Evolutionary conservation across 1,139 yeast genomes (phyloP).

Genomic region (Pichia cactophila): DNA sequence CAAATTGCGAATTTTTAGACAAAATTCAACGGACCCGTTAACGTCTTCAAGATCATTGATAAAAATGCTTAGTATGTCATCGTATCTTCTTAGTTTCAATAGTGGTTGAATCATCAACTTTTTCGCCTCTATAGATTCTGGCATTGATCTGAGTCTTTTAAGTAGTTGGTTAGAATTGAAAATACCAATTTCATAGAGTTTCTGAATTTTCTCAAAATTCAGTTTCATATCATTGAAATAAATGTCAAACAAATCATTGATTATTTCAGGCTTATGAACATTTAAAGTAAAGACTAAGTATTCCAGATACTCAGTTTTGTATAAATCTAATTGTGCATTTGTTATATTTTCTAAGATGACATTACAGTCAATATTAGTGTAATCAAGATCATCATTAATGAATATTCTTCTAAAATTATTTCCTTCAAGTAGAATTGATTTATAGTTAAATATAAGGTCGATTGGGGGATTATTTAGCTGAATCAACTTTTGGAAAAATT

Average conservation of each 20-base stretch:
- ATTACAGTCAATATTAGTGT: slow-evolving; percentile 49
- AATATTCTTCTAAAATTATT: slow-evolving; percentile 47
- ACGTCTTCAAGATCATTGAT: slow-evolving; percentile 54
- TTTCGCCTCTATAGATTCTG: slow-evolving; percentile 18
- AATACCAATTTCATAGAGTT: slow-evolving; percentile 23
- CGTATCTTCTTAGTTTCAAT: slow-evolving; percentile 54
- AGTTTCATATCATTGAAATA: slow-evolving; percentile 35
- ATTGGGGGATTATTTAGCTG: slow-evolving; percentile 41
- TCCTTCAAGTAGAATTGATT: slow-evolving; percentile 43
- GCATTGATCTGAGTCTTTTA: slow-evolving; percentile 16
- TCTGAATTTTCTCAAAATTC: slow-evolving; percentile 20
- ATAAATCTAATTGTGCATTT: slow-evolving; percentile 20
- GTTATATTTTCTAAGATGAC: slow-evolving; percentile 44
- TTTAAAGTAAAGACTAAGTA: slow-evolving; percentile 41
- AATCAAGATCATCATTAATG: slow-evolving; percentile 57
- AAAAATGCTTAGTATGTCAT: slow-evolving; percentile 55
- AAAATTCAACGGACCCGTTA: slow-evolving; percentile 51
- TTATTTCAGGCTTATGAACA: slow-evolving; percentile 38
- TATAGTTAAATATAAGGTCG: slow-evolving; percentile 50
- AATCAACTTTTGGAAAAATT: slow-evolving; percentile 48
- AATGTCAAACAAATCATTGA: slow-evolving; percentile 48
- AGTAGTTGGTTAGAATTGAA: slow-evolving; percentile 32
- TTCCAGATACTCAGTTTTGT: slow-evolving; percentile 55
- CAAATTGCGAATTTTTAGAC: slow-evolving; percentile 28
- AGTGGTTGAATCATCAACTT: slow-evolving; percentile 52